These are phyloP conservation scores for Chiua virens DNA, from an alignment of 768 basidiomycete genomes.

Conservation along the genomic window DNA sequence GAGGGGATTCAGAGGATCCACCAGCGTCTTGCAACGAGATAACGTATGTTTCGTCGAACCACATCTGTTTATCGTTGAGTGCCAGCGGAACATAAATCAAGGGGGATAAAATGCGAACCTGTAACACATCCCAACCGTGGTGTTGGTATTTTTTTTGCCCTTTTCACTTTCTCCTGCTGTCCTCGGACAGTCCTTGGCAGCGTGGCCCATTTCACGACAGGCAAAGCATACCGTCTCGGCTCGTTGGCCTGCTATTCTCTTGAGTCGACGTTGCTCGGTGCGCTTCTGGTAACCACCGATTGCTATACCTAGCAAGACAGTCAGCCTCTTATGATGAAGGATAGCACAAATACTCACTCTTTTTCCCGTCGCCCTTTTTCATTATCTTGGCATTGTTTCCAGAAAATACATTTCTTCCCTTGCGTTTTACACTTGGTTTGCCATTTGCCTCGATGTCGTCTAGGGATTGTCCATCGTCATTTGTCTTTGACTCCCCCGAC, in stretches of 20 bases:
- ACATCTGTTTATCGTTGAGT: conserved; percentile 52
- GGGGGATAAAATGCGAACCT: conserved; percentile 44
- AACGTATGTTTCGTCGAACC: conserved; percentile 78
- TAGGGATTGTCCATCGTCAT: conserved; percentile 2
- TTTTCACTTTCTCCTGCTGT: conserved; percentile 24
- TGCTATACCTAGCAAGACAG: conserved; percentile 23
- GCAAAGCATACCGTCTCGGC: conserved; percentile 77
- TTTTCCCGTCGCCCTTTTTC: conserved; percentile 29
- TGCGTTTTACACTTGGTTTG: conserved; percentile 17
- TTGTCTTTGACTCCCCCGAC: conserved; percentile 41
- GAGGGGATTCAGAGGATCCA: conserved; percentile 62
- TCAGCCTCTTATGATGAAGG: conserved; percentile 5
- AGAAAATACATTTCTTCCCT: conserved; percentile 10
- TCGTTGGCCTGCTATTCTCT: conserved; percentile 58
- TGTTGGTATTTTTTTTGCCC: conserved; percentile 23
- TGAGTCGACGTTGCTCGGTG: conserved; percentile 62
- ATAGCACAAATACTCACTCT: conserved; percentile 14
- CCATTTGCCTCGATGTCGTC: conserved; percentile 17
- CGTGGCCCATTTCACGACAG: conserved; percentile 81
- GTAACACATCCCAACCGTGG: conserved; percentile 63
- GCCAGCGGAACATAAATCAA: neutral
- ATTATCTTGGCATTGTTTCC: conserved; percentile 27
- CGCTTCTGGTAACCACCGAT: conserved; percentile 25
- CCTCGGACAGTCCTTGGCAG: conserved; percentile 78
- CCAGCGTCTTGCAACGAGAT: conserved; percentile 69